phyloP scores from a whole-genome alignment of 1,139 yeast genomes.

The Yamadazyma aaseri region DNA sequence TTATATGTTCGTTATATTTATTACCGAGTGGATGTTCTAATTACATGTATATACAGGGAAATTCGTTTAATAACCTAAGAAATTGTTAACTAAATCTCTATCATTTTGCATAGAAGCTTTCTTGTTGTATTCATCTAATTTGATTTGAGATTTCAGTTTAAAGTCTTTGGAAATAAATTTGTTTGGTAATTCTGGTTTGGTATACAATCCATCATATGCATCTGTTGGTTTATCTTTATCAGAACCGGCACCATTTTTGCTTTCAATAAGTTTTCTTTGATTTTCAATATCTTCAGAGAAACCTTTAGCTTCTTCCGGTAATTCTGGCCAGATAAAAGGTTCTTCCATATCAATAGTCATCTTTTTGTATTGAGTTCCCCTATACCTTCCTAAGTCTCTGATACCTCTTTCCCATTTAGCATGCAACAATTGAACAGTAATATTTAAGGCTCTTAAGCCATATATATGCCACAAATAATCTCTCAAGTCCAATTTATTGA shows the following conservation, averaged over 20 bases:
- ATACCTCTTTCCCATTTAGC: conserved; percentile 64
- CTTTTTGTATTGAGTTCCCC: conserved; percentile 81
- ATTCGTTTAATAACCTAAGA: conserved; percentile 21
- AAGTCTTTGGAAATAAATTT: conserved; percentile 63
- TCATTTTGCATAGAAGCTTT: conserved; percentile 27
- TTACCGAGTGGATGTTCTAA: neutral
- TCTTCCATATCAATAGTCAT: conserved; percentile 94
- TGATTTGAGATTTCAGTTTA: conserved; percentile 41
- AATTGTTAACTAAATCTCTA: conserved; percentile 29
- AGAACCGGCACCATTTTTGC: conserved; percentile 52
- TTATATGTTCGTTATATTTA: neutral
- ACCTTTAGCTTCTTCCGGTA: conserved; percentile 32
- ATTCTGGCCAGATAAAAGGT: conserved; percentile 92
- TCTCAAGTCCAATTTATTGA: conserved; percentile 86
- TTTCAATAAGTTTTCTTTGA: conserved; percentile 28
- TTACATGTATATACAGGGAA: conserved; percentile 8
- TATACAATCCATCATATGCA: conserved; percentile 76
- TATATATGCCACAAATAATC: conserved; percentile 88
- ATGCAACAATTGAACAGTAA: conserved; percentile 82
- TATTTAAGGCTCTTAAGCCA: conserved; percentile 82
- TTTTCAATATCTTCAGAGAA: conserved; percentile 23
- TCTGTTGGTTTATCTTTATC: conserved; percentile 66
- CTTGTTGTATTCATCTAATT: conserved; percentile 28
- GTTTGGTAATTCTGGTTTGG: conserved; percentile 67
- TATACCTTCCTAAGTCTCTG: conserved; percentile 66